Percentiles rank a stretch among this genome's conserved stretches.
phyloP scores from a whole-genome alignment of 2,329 filamentous ascomycete species.

The Colletotrichum cereale region DNA sequence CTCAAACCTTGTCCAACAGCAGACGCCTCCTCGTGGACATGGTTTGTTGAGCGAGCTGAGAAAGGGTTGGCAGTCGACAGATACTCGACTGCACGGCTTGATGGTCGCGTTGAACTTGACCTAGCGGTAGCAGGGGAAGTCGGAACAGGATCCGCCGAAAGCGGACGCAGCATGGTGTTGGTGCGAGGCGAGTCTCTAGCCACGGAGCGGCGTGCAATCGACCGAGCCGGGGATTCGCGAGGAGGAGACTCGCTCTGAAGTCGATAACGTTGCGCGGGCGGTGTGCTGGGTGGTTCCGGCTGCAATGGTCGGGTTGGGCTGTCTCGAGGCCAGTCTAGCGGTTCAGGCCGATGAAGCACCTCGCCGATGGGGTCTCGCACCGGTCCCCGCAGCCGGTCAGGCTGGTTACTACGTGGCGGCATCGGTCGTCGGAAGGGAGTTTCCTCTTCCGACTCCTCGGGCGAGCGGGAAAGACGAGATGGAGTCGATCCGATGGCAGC shows the following conservation, averaged over 20 bases:
- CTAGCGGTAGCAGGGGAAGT: neutral
- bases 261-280: neutral
- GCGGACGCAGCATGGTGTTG: neutral
- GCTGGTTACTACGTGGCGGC: constrained; percentile 9
- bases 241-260: constrained; percentile 5
- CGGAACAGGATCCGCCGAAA: neutral
- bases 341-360: constrained; percentile 19
- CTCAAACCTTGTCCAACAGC: neutral
- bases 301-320: neutral
- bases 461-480: neutral
- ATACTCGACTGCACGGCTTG: neutral
- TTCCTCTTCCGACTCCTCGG: constrained; percentile 22
- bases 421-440: neutral
- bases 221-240: neutral
- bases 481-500: constrained; percentile 26
- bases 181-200: neutral
- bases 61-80: too few relatives aligned
- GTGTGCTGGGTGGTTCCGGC: constrained; percentile 23
- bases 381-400: neutral
- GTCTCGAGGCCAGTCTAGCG: neutral
- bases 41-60: neutral
- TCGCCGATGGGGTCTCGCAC: constrained; percentile 16
- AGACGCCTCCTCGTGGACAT: neutral
- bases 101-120: neutral
- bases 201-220: neutral